Evolutionary conservation across 352 stramenopile species (phyloP).

Genomic region (Globisporangium cystogenes): DNA sequence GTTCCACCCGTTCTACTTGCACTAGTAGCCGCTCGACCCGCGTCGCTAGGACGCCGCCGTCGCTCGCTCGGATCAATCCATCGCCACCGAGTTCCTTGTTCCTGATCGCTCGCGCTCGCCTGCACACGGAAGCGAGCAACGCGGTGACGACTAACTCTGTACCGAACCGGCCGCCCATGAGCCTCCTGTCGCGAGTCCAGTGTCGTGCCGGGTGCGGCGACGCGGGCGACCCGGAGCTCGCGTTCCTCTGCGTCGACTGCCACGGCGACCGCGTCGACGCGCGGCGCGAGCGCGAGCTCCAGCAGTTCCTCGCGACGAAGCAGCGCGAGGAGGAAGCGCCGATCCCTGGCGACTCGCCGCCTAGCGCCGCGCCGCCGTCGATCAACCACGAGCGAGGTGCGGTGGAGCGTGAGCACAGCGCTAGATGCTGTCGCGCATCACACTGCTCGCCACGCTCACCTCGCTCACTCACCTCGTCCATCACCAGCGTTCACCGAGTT

Average conservation of each 20-base stretch:
- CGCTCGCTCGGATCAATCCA: not conserved
- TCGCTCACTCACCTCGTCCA: not conserved
- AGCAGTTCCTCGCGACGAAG: conserved; percentile 21
- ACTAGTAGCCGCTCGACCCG: no score
- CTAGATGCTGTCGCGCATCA: no score
- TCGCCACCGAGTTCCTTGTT: not conserved
- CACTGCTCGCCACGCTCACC: not conserved
- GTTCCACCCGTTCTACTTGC: conserved; percentile 78
- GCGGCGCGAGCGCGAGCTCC: conserved; percentile 33
- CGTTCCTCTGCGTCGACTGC: conserved; percentile 63
- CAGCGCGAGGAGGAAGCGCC: not conserved
- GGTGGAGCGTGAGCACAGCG: no score
- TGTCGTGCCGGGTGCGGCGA: conserved; percentile 54
- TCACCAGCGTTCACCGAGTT: conserved; percentile 41
- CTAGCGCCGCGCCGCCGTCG: conserved; percentile 28
- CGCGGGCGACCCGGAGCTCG: conserved; percentile 48
- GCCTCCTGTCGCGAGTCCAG: conserved; percentile 31
- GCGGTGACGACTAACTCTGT: no score
- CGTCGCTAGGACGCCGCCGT: no score
- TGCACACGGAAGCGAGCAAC: no score
- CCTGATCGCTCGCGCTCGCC: not conserved
- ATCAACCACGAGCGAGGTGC: conserved; percentile 53
- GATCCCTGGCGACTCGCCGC: not conserved
- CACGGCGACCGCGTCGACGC: conserved; percentile 46
- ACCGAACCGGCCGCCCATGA: conserved; percentile 25